Evolutionary conservation across 2,329 filamentous ascomycete genomes (phyloP).

Genomic region (Claviceps sp.): DNA sequence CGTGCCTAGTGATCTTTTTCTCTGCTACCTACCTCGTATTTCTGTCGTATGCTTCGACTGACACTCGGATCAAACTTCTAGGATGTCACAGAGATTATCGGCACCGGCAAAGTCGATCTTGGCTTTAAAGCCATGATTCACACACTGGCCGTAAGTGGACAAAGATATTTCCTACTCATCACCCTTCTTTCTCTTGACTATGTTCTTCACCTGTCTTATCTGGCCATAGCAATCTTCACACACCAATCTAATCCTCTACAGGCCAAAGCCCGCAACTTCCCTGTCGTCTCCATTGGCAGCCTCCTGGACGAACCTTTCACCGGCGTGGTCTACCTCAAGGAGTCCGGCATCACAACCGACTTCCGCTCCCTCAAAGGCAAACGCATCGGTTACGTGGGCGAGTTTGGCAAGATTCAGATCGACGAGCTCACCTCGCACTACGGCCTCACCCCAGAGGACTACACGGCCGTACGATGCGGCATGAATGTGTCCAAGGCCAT

Average conservation of each 20-base stretch:
- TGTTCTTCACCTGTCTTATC: no score
- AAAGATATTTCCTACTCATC: background rate
- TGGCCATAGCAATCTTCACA: no score
- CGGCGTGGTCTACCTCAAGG: slow-evolving; percentile 63
- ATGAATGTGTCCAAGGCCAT: slow-evolving; percentile 74
- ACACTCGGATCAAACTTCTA: slow-evolving; percentile 12
- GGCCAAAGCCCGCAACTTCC: slow-evolving; percentile 65
- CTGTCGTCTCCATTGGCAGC: slow-evolving; percentile 58
- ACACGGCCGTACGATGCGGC: slow-evolving; percentile 64
- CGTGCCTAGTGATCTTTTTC: background rate
- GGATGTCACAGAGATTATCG: slow-evolving; percentile 74
- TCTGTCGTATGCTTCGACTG: background rate
- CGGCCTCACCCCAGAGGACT: slow-evolving; percentile 58
- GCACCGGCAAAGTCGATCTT: slow-evolving; percentile 61
- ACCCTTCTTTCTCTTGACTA: background rate
- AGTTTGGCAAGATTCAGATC: slow-evolving; percentile 75
- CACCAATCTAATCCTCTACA: slow-evolving; percentile 13
- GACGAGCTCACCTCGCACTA: slow-evolving; percentile 70
- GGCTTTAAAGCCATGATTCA: slow-evolving; percentile 81
- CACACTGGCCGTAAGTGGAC: slow-evolving; percentile 48
- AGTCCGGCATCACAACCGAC: slow-evolving; percentile 60
- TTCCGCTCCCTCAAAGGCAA: slow-evolving; percentile 65
- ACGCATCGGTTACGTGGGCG: slow-evolving; percentile 66
- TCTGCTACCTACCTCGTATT: no score
- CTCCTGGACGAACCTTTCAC: slow-evolving; percentile 72